These are phyloP conservation scores for Fusarium begoniae DNA, from an alignment of 2,329 filamentous ascomycete genomes.

Conservation along the genomic window DNA sequence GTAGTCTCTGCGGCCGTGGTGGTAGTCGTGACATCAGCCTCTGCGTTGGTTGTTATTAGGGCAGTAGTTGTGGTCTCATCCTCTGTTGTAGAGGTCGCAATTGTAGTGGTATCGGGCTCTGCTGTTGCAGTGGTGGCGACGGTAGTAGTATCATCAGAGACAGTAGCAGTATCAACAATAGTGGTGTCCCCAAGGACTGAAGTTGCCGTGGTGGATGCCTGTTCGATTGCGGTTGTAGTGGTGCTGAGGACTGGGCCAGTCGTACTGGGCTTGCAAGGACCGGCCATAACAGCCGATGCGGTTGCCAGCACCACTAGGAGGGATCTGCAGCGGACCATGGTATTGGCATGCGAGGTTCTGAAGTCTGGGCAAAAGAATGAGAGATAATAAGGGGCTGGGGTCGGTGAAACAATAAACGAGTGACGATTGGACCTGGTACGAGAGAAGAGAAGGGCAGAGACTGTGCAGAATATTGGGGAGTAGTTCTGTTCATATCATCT, in stretches of 20 bases:
- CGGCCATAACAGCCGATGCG: neutral
- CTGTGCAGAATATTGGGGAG: neutral
- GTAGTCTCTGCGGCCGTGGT: neutral
- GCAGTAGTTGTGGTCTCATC: neutral
- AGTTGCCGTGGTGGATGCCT: rapidly evolving
- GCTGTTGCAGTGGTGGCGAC: too few relatives aligned
- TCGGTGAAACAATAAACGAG: neutral
- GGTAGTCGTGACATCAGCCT: neutral
- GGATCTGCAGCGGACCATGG: neutral
- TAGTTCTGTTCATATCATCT: neutral
- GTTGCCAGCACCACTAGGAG: rapidly evolving
- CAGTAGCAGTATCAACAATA: too few relatives aligned
- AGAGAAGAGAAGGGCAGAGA: neutral
- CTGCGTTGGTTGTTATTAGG: neutral
- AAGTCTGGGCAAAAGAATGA: neutral
- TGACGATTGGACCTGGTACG: neutral
- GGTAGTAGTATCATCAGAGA: too few relatives aligned
- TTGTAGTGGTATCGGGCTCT: too few relatives aligned
- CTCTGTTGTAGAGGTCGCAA: too few relatives aligned
- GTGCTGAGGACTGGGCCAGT: neutral
- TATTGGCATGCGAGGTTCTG: rapidly evolving
- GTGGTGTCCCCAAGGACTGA: rapidly evolving
- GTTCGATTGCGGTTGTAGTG: neutral
- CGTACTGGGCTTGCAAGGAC: neutral
- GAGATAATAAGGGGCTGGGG: neutral